Percentiles rank a stretch among this genome's conserved stretches.
phyloP scores from a whole-genome alignment of 768 basidiomycete genomes.

The Rhodosporidiobolus sp. region DNA sequence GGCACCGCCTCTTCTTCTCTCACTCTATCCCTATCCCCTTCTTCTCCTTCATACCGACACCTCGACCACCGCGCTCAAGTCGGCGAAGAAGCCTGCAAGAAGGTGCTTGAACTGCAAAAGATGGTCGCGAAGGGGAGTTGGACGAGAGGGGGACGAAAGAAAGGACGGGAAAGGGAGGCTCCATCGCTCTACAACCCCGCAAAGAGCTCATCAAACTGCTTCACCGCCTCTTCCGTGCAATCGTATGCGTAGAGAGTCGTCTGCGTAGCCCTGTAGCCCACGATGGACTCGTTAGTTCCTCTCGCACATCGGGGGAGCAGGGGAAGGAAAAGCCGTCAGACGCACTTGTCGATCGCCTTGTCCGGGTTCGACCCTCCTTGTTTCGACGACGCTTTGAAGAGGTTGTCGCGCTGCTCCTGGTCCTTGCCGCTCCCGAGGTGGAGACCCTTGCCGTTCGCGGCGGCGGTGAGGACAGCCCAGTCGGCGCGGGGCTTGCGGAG shows the following conservation, averaged over 20 bases:
- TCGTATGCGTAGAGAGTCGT: constrained; percentile 27
- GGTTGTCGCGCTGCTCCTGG: constrained; percentile 41
- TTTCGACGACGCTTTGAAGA: constrained; percentile 33
- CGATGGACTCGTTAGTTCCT: too few species aligned
- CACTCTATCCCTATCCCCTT: too few species aligned
- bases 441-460: constrained; percentile 43
- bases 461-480: constrained; percentile 40
- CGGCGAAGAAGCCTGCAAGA: too few species aligned
- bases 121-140: too few species aligned
- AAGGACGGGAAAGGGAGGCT: too few species aligned
- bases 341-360: constrained; percentile 31
- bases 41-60: too few species aligned
- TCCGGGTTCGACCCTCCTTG: constrained; percentile 43
- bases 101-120: too few species aligned
- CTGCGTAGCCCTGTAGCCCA: constrained; percentile 18
- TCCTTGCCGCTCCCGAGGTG: constrained; percentile 41
- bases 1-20: too few species aligned
- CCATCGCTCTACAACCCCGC: neutral
- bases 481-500: constrained; percentile 45
- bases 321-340: neutral
- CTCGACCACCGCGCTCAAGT: too few species aligned
- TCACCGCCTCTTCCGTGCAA: constrained; percentile 24
- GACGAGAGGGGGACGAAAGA: too few species aligned
- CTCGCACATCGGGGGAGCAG: too few species aligned
- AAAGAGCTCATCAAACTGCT: constrained; percentile 33